A percentile compares a stretch with the other conserved stretches of the same genome.
Evolutionary conservation across 345 rosid species (phyloP).

Genomic region (Cardiospermum halicacabum): DNA sequence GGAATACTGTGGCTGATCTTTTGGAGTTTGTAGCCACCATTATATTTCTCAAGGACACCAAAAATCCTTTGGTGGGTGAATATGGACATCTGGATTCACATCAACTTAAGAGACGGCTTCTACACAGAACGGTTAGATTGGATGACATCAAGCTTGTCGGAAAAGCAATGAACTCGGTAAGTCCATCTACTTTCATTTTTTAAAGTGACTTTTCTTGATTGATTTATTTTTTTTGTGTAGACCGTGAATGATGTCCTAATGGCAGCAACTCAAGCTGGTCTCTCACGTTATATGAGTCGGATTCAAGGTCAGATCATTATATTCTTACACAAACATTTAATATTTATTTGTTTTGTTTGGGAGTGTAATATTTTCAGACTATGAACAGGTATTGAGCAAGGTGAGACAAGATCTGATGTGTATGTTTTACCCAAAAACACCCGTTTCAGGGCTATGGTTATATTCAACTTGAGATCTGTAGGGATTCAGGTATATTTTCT

Average conservation of each 20-base stretch:
- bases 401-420: no score
- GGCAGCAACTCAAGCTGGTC: conserved; percentile 69
- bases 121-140: conserved; percentile 44
- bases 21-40: conserved; percentile 33
- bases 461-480: no score
- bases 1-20: conserved; percentile 54
- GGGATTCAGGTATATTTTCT: no score
- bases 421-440: no score
- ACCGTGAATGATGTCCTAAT: conserved; percentile 65
- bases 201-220: no score
- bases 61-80: conserved; percentile 49
- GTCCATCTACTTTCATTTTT: no score
- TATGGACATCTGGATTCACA: conserved; percentile 9
- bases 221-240: conserved; percentile 20
- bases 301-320: conserved; percentile 62
- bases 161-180: conserved; percentile 28
- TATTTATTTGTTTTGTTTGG: no score
- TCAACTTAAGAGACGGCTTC: conserved; percentile 10
- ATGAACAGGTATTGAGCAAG: no score
- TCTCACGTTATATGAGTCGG: conserved; percentile 53
- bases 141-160: conserved; percentile 65
- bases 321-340: no score
- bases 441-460: no score
- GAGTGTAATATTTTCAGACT: no score
- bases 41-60: conserved; percentile 42